Conservation (phyloP, 192 early-diverging fungal species). For the Phlyctochytrium arcticum region DNA sequence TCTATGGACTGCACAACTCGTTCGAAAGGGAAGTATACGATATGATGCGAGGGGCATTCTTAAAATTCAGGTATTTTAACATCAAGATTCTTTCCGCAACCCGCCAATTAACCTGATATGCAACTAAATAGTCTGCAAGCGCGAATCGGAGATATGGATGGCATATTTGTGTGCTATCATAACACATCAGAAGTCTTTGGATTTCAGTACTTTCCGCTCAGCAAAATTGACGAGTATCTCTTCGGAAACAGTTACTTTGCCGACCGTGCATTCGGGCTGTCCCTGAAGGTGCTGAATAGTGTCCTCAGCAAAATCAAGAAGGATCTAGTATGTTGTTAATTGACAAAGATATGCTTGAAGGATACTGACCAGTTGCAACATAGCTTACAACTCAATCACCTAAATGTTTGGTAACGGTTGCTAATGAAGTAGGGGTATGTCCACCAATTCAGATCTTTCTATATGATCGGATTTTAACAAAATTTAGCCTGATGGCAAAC, state of each 20-base stretch:
- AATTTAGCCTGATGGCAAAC: no score
- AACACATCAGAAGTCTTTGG: slow-evolving; percentile 89
- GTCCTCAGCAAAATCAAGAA: no score
- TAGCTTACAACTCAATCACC: no score
- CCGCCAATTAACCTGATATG: slow-evolving; percentile 18
- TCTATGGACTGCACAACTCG: slow-evolving; percentile 65
- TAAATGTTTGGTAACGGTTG: no score
- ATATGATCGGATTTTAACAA: no score
- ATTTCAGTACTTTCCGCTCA: slow-evolving; percentile 84
- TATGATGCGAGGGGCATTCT: slow-evolving; percentile 84
- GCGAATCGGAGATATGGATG: slow-evolving; percentile 93
- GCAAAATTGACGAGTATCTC: slow-evolving; percentile 76
- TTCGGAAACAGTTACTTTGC: slow-evolving; percentile 70
- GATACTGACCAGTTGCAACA: no score
- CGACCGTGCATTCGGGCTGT: slow-evolving; percentile 63
- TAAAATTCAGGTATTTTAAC: slow-evolving; percentile 67
- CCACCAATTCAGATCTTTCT: no score
- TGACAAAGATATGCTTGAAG: no score
- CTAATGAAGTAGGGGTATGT: no score
- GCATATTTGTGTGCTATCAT: slow-evolving; percentile 89
- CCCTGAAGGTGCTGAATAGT: slow-evolving; percentile 58
- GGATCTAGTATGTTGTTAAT: no score
- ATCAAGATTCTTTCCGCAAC: not conserved
- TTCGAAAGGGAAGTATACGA: slow-evolving; percentile 94
- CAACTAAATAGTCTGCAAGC: slow-evolving; percentile 71